Percentiles rank a stretch among this genome's conserved stretches.
phyloP scores from a whole-genome alignment of 2,329 filamentous ascomycete genomes.

The Cryphonectria radicalis region DNA sequence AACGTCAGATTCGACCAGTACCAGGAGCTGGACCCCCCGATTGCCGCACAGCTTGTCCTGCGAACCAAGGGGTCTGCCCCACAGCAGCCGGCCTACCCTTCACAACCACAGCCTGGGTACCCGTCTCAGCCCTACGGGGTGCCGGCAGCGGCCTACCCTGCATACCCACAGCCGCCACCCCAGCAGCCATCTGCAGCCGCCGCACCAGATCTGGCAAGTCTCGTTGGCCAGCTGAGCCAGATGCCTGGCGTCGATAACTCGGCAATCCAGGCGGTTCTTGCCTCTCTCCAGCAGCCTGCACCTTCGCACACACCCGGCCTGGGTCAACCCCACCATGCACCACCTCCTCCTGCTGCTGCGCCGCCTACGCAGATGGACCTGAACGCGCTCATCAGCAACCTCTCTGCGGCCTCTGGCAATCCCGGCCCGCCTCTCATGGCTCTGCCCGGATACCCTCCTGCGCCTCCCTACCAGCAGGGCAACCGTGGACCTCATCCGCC shows the following conservation, averaged over 20 bases:
- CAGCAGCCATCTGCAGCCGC: slow-evolving; percentile 36
- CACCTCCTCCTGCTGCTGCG: slow-evolving; percentile 32
- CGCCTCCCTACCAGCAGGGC: slow-evolving; percentile 33
- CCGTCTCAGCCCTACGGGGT: slow-evolving; percentile 33
- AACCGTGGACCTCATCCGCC: slow-evolving; percentile 36
- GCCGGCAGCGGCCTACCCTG: slow-evolving; percentile 33
- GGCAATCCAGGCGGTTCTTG: slow-evolving; percentile 71
- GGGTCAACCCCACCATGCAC: slow-evolving; percentile 16
- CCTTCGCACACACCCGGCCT: slow-evolving; percentile 18
- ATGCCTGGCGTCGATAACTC: slow-evolving; percentile 71
- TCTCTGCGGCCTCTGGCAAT: slow-evolving; percentile 34
- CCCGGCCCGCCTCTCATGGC: slow-evolving; percentile 15
- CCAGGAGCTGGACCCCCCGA: slow-evolving; percentile 74
- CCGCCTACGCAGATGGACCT: slow-evolving; percentile 46
- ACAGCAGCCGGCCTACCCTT: slow-evolving; percentile 36
- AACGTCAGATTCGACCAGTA: slow-evolving; percentile 89
- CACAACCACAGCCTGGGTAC: slow-evolving; percentile 39
- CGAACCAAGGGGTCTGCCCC: slow-evolving; percentile 60
- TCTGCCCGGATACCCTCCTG: slow-evolving; percentile 37
- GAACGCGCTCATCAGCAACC: slow-evolving; percentile 50
- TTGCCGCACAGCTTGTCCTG: slow-evolving; percentile 80
- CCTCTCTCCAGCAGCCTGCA: slow-evolving; percentile 55
- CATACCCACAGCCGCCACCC: slow-evolving; percentile 40
- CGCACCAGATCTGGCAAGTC: slow-evolving; percentile 59
- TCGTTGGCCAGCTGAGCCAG: slow-evolving; percentile 65